phyloP scores from a whole-genome alignment of 1,284 basidiomycete genomes.

The Heterobasidion parviporum region DNA sequence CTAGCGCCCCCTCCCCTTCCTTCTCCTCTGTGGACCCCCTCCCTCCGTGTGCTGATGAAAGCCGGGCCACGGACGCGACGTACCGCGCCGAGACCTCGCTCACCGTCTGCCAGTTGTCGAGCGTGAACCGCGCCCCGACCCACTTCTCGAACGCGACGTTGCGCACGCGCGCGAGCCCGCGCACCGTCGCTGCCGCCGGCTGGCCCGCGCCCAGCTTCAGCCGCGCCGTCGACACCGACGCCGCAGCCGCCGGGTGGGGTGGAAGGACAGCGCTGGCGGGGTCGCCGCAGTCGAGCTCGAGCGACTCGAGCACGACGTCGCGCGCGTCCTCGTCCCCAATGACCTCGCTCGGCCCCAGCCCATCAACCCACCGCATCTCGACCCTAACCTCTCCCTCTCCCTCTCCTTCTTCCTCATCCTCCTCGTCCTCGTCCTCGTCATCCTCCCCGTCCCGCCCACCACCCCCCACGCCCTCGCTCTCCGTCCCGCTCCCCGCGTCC shows the following conservation, averaged over 20 bases:
- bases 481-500: constrained; percentile 52
- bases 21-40: too few species aligned
- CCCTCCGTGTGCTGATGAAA: too few species aligned
- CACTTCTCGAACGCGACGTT: constrained; percentile 88
- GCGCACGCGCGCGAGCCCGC: constrained; percentile 72
- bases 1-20: constrained; percentile 26
- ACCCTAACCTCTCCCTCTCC: constrained; percentile 21
- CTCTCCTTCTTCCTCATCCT: not conserved
- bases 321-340: not conserved
- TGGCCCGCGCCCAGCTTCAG: constrained; percentile 16
- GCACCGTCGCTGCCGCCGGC: constrained; percentile 48
- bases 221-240: too few species aligned
- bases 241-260: not conserved
- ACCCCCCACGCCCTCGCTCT: constrained; percentile 55
- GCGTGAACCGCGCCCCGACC: constrained; percentile 86
- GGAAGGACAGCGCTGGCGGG: too few species aligned
- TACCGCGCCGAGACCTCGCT: constrained; percentile 85
- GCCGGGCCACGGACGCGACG: constrained; percentile 42
- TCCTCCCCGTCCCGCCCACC: constrained; percentile 26
- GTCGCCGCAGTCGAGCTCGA: not conserved
- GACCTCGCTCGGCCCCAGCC: not conserved
- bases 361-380: constrained; percentile 31
- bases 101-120: constrained; percentile 94
- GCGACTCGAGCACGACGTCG: constrained; percentile 25
- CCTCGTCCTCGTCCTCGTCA: constrained; percentile 21